phyloP scores from a whole-genome alignment of 768 basidiomycete genomes.

The Mycena maculata region DNA sequence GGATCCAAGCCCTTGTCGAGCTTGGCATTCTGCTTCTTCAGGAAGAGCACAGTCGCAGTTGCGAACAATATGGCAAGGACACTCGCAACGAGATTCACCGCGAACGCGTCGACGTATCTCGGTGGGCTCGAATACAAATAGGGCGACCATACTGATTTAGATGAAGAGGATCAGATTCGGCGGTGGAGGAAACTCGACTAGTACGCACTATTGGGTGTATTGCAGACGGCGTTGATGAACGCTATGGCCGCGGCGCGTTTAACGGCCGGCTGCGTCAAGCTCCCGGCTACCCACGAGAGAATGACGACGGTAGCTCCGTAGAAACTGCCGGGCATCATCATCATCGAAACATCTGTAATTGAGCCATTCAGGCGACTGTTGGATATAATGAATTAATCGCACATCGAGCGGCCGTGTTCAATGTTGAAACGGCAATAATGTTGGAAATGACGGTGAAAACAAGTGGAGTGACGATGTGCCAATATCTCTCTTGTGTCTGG shows the following conservation, averaged over 20 bases:
- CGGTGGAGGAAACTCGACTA: neutral
- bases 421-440: conserved; percentile 30
- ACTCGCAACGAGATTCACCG: conserved; percentile 31
- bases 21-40: conserved; percentile 27
- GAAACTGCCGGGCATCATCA: conserved; percentile 29
- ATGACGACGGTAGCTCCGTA: conserved; percentile 32
- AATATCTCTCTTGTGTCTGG: conserved; percentile 29
- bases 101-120: conserved; percentile 27
- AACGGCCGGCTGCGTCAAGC: conserved; percentile 29
- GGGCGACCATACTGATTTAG: conserved; percentile 24
- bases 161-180: neutral
- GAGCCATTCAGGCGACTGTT: too few relatives aligned
- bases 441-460: conserved; percentile 26
- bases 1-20: conserved; percentile 21
- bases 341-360: conserved; percentile 31
- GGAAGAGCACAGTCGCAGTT: conserved; percentile 27
- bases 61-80: conserved; percentile 29
- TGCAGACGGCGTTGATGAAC: conserved; percentile 31
- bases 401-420: conserved; percentile 32
- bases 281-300: conserved; percentile 31
- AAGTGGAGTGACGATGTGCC: conserved; percentile 31
- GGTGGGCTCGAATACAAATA: conserved; percentile 28
- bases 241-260: conserved; percentile 31
- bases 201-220: conserved; percentile 29
- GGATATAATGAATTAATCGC: neutral